A percentile compares a stretch with the other conserved stretches of the same genome.
These are phyloP conservation scores for Piromyces sp. DNA, from an alignment of 192 early-diverging fungal species.

Conservation along the genomic window DNA sequence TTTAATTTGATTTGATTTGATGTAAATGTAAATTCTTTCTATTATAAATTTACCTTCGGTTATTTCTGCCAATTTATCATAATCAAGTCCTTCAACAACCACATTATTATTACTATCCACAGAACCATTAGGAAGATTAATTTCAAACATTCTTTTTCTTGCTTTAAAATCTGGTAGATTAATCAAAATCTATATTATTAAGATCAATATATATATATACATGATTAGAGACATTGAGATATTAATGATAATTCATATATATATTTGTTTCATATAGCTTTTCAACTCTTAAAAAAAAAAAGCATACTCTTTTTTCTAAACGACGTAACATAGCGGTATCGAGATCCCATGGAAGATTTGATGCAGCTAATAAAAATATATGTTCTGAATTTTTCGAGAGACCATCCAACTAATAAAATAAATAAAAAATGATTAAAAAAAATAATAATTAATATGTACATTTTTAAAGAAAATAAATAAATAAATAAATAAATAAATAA, in stretches of 20 bases:
- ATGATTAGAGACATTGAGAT: no score
- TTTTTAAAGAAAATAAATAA: no score
- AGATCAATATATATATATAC: no score
- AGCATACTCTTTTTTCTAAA: conserved; percentile 25
- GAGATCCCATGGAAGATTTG: conserved; percentile 38
- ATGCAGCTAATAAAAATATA: conserved; percentile 31
- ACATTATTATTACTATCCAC: conserved; percentile 3
- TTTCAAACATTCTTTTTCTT: conserved; percentile 18
- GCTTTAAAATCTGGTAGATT: conserved; percentile 21
- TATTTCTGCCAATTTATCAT: conserved; percentile 10
- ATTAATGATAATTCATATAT: no score
- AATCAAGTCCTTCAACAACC: conserved; percentile 14
- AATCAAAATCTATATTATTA: conserved; percentile 28
- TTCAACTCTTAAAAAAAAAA: no score
- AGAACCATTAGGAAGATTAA: conserved; percentile 7
- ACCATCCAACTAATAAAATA: conserved; percentile 28
- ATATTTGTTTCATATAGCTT: no score
- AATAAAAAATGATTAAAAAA: no score
- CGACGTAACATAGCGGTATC: conserved; percentile 33
- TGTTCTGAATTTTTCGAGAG: conserved; percentile 19
- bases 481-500: no score
- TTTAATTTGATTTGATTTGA: no score
- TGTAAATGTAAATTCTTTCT: no score
- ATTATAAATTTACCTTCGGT: conserved; percentile 25
- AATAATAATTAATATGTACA: no score